phyloP scores from a whole-genome alignment of 2,329 filamentous ascomycete species.

The Geoglossum cookeanum region DNA sequence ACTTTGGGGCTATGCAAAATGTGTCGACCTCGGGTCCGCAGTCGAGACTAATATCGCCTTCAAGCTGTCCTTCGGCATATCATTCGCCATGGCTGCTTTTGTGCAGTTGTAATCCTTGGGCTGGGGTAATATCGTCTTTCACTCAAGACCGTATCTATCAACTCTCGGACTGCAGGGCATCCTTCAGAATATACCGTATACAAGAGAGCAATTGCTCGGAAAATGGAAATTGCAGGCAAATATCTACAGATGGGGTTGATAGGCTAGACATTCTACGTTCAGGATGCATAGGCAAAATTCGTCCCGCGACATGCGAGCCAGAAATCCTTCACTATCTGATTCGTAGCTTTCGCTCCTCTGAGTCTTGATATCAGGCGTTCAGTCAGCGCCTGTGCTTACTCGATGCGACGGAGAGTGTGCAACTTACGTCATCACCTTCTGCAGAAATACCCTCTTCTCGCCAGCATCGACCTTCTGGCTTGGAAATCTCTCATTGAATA shows the following conservation, averaged over 20 bases:
- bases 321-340: constrained; percentile 49
- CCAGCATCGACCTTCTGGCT: constrained; percentile 36
- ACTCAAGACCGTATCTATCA: background rate
- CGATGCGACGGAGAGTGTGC: constrained; percentile 1
- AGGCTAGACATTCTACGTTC: background rate
- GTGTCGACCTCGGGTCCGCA: constrained; percentile 26
- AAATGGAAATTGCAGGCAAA: background rate
- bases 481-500: constrained; percentile 35
- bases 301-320: constrained; percentile 46
- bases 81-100: constrained; percentile 54
- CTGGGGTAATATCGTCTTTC: constrained; percentile 21
- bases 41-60: constrained; percentile 21
- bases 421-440: constrained; percentile 44
- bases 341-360: constrained; percentile 43
- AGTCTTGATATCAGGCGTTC: constrained; percentile 25
- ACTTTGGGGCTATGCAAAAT: constrained; percentile 31
- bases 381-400: background rate
- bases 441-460: constrained; percentile 45
- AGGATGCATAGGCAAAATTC: constrained; percentile 16
- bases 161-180: background rate
- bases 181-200: background rate
- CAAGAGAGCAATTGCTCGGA: background rate
- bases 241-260: background rate
- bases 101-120: constrained; percentile 17
- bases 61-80: constrained; percentile 43